phyloP scores from a whole-genome alignment of 192 early-diverging fungal species.

The Lobosporangium transversale region DNA sequence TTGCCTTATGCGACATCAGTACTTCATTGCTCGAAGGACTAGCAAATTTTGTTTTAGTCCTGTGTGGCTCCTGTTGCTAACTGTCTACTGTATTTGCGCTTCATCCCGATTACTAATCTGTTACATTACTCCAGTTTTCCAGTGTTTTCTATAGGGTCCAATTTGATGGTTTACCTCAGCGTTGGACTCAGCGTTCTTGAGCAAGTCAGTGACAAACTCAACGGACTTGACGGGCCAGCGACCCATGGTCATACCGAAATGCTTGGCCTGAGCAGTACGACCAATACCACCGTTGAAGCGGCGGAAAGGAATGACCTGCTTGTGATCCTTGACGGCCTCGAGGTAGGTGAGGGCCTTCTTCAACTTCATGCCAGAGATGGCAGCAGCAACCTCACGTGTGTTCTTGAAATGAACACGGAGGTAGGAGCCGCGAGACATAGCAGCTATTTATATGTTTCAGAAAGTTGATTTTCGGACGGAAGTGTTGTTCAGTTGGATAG shows the following conservation, averaged over 20 bases:
- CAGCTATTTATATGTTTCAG: conserved; percentile 60
- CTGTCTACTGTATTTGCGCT: too few relatives aligned
- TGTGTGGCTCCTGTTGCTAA: too few relatives aligned
- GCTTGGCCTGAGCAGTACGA: conserved; percentile 97
- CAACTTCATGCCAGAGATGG: conserved; percentile 93
- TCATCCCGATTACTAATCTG: too few relatives aligned
- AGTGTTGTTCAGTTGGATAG: not conserved
- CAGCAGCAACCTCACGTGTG: conserved; percentile 95
- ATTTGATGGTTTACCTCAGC: conserved; percentile 89
- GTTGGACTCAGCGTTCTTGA: conserved; percentile 98
- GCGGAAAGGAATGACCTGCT: conserved; percentile 97
- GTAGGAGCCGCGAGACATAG: conserved; percentile 92
- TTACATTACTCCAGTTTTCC: too few relatives aligned
- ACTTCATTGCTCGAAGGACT: too few relatives aligned
- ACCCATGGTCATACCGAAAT: conserved; percentile 79
- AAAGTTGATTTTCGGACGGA: not conserved
- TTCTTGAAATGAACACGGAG: conserved; percentile 98
- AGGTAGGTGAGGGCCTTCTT: conserved; percentile 92
- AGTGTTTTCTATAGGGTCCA: too few relatives aligned
- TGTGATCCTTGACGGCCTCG: conserved; percentile 94
- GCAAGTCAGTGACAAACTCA: conserved; percentile 91
- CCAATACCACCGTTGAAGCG: conserved; percentile 97
- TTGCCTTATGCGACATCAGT: too few relatives aligned
- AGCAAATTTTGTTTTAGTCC: too few relatives aligned
- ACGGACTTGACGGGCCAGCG: conserved; percentile 98